These are phyloP conservation scores for Juncus effusus DNA, from an alignment of 176 grass and related monocot species.

Conservation along the genomic window DNA sequence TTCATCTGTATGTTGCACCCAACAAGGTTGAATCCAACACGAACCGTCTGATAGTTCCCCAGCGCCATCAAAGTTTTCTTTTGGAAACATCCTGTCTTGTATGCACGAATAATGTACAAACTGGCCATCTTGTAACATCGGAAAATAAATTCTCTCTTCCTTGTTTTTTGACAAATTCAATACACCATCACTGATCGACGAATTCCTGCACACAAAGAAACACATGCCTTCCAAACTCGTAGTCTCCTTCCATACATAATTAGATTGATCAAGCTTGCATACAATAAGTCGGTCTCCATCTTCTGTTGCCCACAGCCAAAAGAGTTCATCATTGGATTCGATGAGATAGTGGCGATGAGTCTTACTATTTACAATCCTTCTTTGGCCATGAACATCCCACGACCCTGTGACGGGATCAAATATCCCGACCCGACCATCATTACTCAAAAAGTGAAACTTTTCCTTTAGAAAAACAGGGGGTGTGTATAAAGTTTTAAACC, in stretches of 20 bases:
- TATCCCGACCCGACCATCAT: neutral
- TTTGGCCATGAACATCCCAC: neutral
- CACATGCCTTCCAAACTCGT: slow-evolving; percentile 1
- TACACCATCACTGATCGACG: neutral
- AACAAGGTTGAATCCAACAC: slow-evolving; percentile 18
- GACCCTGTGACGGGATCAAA: neutral
- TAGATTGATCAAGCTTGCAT: neutral
- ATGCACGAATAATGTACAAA: neutral
- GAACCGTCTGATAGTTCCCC: neutral
- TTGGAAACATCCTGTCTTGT: neutral
- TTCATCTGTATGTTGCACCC: neutral
- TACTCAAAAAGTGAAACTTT: slow-evolving; percentile 1
- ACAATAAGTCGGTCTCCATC: neutral
- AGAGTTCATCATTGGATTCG: slow-evolving; percentile 11
- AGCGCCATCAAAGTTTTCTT: neutral
- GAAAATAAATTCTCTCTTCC: neutral
- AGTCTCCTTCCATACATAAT: neutral
- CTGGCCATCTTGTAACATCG: neutral
- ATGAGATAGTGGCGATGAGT: neutral
- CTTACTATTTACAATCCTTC: neutral
- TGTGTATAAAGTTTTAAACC: too few relatives aligned
- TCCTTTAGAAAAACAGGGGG: neutral
- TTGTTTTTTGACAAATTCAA: neutral
- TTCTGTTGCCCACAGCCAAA: neutral
- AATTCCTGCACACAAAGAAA: neutral